phyloP scores from a whole-genome alignment of 2,329 filamentous ascomycete species.

The Colletotrichum sansevieriae region DNA sequence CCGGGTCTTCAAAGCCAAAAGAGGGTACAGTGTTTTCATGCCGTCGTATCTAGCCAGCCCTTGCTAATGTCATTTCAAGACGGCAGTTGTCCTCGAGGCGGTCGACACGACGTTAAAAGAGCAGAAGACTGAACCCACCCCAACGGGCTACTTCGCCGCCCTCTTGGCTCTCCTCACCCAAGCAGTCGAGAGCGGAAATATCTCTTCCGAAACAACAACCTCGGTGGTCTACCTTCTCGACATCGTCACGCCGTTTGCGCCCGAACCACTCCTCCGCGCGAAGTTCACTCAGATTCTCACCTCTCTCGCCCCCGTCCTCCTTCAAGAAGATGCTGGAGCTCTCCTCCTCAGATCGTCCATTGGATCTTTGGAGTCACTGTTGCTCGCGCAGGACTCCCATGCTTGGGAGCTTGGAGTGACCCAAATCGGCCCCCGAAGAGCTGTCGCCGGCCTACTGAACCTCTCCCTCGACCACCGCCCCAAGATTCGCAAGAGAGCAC shows the following conservation, averaged over 20 bases:
- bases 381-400: constrained; percentile 87
- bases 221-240: constrained; percentile 97
- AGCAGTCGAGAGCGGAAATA: constrained; percentile 75
- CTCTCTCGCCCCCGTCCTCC: constrained; percentile 85
- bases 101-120: constrained; percentile 94
- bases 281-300: constrained; percentile 96
- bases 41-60: too few relatives aligned
- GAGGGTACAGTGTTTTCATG: constrained; percentile 69
- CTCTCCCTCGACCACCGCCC: constrained; percentile 89
- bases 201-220: constrained; percentile 85
- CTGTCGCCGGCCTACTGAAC: constrained; percentile 86
- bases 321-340: constrained; percentile 85
- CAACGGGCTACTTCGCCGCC: constrained; percentile 96
- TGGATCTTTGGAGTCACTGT: constrained; percentile 91
- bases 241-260: constrained; percentile 86
- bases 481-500: constrained; percentile 93
- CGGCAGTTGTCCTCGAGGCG: constrained; percentile 86
- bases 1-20: constrained; percentile 96
- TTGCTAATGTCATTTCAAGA: constrained; percentile 61
- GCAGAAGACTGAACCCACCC: constrained; percentile 84
- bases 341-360: constrained; percentile 89
- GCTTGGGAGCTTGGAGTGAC: constrained; percentile 90
- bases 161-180: constrained; percentile 88
- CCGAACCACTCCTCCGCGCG: constrained; percentile 87
- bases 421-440: constrained; percentile 87